Evolutionary conservation across 1,284 basidiomycete species (phyloP), one percentile per base, ranked within the genome.

Genomic region (Vanrija humicola): DNA sequence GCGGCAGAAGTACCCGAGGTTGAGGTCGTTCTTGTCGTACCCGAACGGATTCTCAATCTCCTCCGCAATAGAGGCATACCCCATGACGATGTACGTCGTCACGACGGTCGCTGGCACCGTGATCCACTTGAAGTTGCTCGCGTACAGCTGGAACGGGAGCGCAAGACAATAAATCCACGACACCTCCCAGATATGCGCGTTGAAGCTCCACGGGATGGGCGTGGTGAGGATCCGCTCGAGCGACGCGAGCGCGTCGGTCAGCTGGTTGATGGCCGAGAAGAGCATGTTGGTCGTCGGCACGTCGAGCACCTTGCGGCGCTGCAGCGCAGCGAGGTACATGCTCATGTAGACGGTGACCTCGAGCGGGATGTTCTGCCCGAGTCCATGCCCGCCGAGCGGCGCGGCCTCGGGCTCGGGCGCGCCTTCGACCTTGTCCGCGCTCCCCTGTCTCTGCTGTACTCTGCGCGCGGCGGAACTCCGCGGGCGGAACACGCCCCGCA

Each of bases 221-320:
- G 86, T 89, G 0, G 87, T 88, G 14, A 89, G 77, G 61, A 89
- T 88, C 43, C 87, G 79, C 68, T 90, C 87, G 4, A 89, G 78
- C 5, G 83, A 84, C 7, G 84, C 85, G 40, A 89, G 74, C 16
- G 84, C 82, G 52, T 89, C 86, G 4, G 83, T 82, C 43, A 89
- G 80, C 59, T 81, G 79, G 61, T 81, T 82, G 8, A 88, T 68
- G 1, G 82, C 67, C 3, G 64, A 65, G 0, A 86, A 56, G 23
- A 89, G 74, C n/a, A 77, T 70, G 63, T 82, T 86, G 26, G 79
- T 79, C 1, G 86, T 88, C 0, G 86, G 82, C 6, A 84, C 82
- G 68, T 89, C 87, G 21, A 82, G 73, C 6, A 76, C 76, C 69
- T 86, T 86, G 38, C 86, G 77, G 14, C 68, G 60, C 67, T 87